phyloP scores from a whole-genome alignment of 768 basidiomycete species.

The Tricholoma terreum region DNA sequence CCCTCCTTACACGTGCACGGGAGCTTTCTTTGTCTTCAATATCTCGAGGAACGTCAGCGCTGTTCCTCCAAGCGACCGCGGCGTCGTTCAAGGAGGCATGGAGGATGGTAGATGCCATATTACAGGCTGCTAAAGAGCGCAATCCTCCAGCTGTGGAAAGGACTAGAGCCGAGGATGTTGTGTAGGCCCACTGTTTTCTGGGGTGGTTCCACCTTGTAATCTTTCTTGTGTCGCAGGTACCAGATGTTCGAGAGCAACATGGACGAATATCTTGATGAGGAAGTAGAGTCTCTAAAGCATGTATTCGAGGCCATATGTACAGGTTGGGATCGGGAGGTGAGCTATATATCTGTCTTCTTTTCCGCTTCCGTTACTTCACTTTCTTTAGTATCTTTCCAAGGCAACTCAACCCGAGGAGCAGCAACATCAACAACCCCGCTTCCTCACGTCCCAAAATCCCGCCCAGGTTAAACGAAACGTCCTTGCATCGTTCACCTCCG shows the following conservation, averaged over 20 bases:
- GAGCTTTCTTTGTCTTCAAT: constrained; percentile 38
- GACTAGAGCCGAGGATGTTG: constrained; percentile 71
- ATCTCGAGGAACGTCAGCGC: constrained; percentile 34
- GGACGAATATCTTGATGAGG: constrained; percentile 97
- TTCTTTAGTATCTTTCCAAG: constrained; percentile 1
- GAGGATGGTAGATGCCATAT: constrained; percentile 76
- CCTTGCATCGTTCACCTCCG: constrained; percentile 85
- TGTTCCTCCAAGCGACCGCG: constrained; percentile 81
- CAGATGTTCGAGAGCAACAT: constrained; percentile 95
- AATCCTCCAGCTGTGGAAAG: constrained; percentile 39
- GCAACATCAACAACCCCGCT: constrained; percentile 44
- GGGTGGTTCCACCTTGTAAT: constrained; percentile 10
- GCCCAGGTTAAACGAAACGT: constrained; percentile 91
- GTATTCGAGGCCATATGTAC: constrained; percentile 72
- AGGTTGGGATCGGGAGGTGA: constrained; percentile 76
- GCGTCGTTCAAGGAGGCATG: constrained; percentile 89
- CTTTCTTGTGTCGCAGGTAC: constrained; percentile 49
- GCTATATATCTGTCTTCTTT: constrained; percentile 8
- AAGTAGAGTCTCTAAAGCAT: constrained; percentile 77
- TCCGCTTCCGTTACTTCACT: constrained; percentile 1
- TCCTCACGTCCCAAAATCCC: constrained; percentile 83
- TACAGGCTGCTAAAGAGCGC: constrained; percentile 50
- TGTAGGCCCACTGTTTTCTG: constrained; percentile 47
- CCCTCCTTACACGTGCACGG: constrained; percentile 74
- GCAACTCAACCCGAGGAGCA: constrained; percentile 4